phyloP scores from a whole-genome alignment of 179 eudicot genomes.

The Patellifolia procumbens region DNA sequence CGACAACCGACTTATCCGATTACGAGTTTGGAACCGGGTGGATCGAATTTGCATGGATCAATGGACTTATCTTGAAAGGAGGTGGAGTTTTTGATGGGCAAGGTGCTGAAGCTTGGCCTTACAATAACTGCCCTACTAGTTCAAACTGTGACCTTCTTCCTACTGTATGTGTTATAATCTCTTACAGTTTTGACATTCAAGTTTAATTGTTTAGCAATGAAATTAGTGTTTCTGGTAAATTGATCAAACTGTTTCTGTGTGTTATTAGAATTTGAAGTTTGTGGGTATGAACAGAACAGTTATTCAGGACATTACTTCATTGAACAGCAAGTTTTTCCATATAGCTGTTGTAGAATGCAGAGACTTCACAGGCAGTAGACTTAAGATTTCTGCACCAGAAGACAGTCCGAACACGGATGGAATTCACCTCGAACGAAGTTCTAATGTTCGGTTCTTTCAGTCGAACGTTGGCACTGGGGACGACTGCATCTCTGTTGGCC shows the following conservation, averaged over 20 bases:
- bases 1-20: slow-evolving; percentile 35
- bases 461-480: slow-evolving; percentile 53
- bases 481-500: slow-evolving; percentile 63
- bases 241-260: slow-evolving; percentile 1
- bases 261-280: slow-evolving; percentile 42
- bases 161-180: slow-evolving; percentile 29
- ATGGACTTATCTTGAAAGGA: slow-evolving; percentile 40
- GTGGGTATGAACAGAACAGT: slow-evolving; percentile 46
- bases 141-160: slow-evolving; percentile 46
- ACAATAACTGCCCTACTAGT: slow-evolving; percentile 36
- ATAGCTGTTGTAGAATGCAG: slow-evolving; percentile 44
- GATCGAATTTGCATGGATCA: slow-evolving; percentile 46
- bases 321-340: slow-evolving; percentile 61
- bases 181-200: background rate
- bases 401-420: slow-evolving; percentile 67
- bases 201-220: background rate
- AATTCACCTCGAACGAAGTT: slow-evolving; percentile 48
- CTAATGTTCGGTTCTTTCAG: slow-evolving; percentile 30
- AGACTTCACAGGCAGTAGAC: slow-evolving; percentile 29
- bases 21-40: slow-evolving; percentile 36
- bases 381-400: slow-evolving; percentile 46
- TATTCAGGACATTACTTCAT: slow-evolving; percentile 34
- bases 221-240: background rate
- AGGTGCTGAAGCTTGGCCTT: slow-evolving; percentile 49
- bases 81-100: slow-evolving; percentile 48